Evolutionary conservation across 2,329 filamentous ascomycete species (phyloP).

Genomic region (Raffaelea ambrosiae): DNA sequence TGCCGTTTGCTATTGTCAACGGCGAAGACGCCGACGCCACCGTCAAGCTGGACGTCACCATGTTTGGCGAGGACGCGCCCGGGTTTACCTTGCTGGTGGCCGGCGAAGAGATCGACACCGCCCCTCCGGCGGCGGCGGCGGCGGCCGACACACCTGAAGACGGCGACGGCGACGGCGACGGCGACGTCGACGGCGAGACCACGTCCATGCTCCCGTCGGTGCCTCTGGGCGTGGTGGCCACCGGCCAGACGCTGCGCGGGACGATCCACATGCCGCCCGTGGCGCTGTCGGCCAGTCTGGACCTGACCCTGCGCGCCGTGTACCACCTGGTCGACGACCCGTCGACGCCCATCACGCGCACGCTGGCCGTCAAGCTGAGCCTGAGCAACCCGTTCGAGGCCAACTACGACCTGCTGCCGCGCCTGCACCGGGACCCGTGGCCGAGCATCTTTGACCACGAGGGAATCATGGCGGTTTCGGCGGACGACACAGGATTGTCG

Average conservation of each 20-base stretch:
- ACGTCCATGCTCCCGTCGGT: constrained; percentile 30
- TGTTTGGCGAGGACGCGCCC: constrained; percentile 52
- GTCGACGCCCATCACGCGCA: constrained; percentile 73
- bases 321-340: constrained; percentile 76
- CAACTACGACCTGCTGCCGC: constrained; percentile 78
- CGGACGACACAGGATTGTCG: too few species aligned
- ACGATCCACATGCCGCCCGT: constrained; percentile 42
- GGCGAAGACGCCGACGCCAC: constrained; percentile 73
- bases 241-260: constrained; percentile 31
- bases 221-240: constrained; percentile 37
- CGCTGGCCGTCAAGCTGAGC: constrained; percentile 57
- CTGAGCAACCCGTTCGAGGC: constrained; percentile 83
- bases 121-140: constrained; percentile 13
- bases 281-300: constrained; percentile 46
- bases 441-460: constrained; percentile 73
- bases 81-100: constrained; percentile 28
- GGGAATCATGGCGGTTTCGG: constrained; percentile 29
- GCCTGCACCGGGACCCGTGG: constrained; percentile 71
- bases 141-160: background rate
- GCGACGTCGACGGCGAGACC: constrained; percentile 20
- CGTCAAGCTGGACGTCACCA: constrained; percentile 58
- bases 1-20: constrained; percentile 67
- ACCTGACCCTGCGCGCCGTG: constrained; percentile 61
- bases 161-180: constrained; percentile 20
- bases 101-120: constrained; percentile 15